Evolutionary conservation across 2,329 filamentous ascomycete species (phyloP).

Genomic region (Xylaria sp.): DNA sequence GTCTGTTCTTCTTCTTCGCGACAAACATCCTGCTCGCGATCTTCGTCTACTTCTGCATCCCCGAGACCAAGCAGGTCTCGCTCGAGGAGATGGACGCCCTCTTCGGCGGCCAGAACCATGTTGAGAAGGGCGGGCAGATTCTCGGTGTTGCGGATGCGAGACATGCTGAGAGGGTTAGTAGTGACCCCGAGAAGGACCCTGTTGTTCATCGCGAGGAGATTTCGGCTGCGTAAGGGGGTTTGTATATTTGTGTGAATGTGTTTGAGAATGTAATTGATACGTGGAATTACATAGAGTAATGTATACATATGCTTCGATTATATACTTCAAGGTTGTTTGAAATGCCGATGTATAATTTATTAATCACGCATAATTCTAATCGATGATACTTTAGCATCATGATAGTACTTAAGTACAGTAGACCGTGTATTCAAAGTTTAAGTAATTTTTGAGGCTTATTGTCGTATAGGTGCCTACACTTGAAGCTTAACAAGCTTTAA

Average conservation of each 20-base stretch:
- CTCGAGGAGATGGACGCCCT: constrained; percentile 68
- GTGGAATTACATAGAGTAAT: constrained; percentile 17
- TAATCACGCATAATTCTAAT: neutral
- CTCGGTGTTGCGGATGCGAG: constrained; percentile 44
- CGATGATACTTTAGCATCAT: neutral
- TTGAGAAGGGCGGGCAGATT: constrained; percentile 64
- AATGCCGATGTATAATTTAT: neutral
- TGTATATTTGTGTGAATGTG: no score
- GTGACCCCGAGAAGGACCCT: constrained; percentile 31
- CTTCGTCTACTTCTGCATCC: constrained; percentile 63
- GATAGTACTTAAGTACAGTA: no score
- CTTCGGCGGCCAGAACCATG: constrained; percentile 67
- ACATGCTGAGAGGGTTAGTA: constrained; percentile 10
- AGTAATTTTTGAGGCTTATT: neutral
- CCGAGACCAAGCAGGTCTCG: constrained; percentile 62
- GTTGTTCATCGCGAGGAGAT: constrained; percentile 26
- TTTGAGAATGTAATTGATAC: neutral
- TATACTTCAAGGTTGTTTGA: neutral
- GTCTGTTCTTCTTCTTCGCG: constrained; percentile 56
- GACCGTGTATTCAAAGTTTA: no score
- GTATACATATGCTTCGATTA: neutral
- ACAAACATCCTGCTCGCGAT: constrained; percentile 60
- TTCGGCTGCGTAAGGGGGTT: constrained; percentile 1
- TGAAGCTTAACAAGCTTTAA: neutral
- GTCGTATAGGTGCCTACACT: neutral